Conservation (phyloP, 148 eudicot species). For the Rhododendron kiyosumense region DNA sequence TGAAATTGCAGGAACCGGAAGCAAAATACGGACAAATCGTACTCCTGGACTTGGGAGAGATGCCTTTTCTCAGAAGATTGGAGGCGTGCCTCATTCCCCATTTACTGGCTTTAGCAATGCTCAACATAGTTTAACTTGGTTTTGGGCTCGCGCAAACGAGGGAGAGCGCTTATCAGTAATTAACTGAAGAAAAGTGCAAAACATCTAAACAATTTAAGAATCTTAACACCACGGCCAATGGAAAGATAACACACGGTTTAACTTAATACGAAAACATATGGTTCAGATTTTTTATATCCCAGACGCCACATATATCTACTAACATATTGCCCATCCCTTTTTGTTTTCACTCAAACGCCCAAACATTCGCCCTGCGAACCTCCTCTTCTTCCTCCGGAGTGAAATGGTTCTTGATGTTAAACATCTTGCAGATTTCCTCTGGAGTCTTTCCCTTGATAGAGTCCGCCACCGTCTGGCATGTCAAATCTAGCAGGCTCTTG, state of each 20-base stretch:
- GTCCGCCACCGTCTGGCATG: too few species aligned
- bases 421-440: constrained; percentile 62
- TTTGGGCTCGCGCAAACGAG: background rate
- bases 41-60: too few species aligned
- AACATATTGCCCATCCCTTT: background rate
- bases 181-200: background rate
- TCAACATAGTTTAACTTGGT: too few species aligned
- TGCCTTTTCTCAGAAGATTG: too few species aligned
- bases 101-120: too few species aligned
- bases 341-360: constrained; percentile 50
- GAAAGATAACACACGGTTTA: background rate
- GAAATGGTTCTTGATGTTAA: constrained; percentile 58
- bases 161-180: background rate
- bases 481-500: too few species aligned
- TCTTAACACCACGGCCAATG: background rate
- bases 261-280: background rate
- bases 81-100: too few species aligned
- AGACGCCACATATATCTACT: background rate
- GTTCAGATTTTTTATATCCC: background rate
- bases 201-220: background rate
- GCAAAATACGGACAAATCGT: too few species aligned
- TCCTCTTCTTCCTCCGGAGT: constrained; percentile 63
- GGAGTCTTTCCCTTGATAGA: constrained; percentile 60
- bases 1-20: too few species aligned
- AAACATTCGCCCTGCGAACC: constrained; percentile 59